Conservation (phyloP, 2,329 filamentous ascomycete species). For the Exophiala alcalophila region DNA sequence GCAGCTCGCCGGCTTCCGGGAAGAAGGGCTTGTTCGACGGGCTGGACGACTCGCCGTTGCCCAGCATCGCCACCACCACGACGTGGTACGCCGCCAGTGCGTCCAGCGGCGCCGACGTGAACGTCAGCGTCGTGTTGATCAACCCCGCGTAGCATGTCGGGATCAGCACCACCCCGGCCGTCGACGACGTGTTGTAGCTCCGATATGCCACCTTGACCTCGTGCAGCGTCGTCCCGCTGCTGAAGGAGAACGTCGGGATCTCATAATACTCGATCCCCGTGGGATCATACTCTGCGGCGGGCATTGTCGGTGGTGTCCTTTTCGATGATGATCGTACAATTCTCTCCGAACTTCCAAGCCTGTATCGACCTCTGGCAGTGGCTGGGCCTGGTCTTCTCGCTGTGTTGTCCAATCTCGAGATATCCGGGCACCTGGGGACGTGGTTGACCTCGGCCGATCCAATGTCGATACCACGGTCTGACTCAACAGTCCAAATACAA, state of each 20-base stretch:
- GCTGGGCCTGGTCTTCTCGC: no score
- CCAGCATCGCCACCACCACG: slow-evolving; percentile 48
- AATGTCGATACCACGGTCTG: no score
- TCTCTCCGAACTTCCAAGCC: no score
- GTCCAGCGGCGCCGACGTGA: slow-evolving; percentile 37
- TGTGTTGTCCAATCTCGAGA: no score
- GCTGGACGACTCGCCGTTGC: slow-evolving; percentile 49
- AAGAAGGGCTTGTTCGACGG: slow-evolving; percentile 47
- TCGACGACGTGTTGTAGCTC: slow-evolving; percentile 40
- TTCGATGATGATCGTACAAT: no score
- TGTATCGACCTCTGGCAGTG: no score
- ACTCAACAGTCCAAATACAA: no score
- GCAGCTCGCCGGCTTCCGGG: slow-evolving; percentile 34
- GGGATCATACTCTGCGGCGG: slow-evolving; percentile 25
- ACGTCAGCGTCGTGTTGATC: slow-evolving; percentile 50
- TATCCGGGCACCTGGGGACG: no score
- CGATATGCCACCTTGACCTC: slow-evolving; percentile 42
- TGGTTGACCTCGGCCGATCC: no score
- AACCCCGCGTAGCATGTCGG: slow-evolving; percentile 56
- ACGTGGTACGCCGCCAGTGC: slow-evolving; percentile 44
- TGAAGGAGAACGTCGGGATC: slow-evolving; percentile 42
- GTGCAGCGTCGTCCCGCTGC: slow-evolving; percentile 36
- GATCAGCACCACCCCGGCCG: slow-evolving; percentile 46
- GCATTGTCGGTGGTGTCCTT: slow-evolving; percentile 3
- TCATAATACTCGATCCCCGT: slow-evolving; percentile 35